Evolutionary conservation across 768 basidiomycete genomes (phyloP).

Genomic region (Mycena epipterygia): DNA sequence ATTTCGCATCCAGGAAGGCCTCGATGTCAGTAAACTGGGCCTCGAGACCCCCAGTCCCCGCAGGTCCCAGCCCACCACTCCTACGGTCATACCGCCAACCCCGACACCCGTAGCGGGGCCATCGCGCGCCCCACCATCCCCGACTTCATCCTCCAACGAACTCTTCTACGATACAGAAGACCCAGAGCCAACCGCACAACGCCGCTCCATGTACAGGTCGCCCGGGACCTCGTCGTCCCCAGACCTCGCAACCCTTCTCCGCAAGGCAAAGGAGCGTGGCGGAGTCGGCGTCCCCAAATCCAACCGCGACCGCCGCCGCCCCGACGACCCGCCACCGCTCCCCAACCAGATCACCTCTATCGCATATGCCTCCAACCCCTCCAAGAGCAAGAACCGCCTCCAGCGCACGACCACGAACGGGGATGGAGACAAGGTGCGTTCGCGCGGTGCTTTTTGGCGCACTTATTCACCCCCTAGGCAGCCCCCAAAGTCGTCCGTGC

Average conservation of each 20-base stretch:
- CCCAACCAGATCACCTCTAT: slow-evolving; percentile 32
- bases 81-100: slow-evolving; percentile 76
- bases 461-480: neutral
- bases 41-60: slow-evolving; percentile 61
- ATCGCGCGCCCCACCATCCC: slow-evolving; percentile 52
- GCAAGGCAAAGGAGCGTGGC: slow-evolving; percentile 84
- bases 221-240: slow-evolving; percentile 93
- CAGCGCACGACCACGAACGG: slow-evolving; percentile 36
- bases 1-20: slow-evolving; percentile 75
- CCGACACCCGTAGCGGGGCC: slow-evolving; percentile 67
- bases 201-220: slow-evolving; percentile 89
- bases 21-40: slow-evolving; percentile 79
- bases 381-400: slow-evolving; percentile 52
- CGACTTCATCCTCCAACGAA: slow-evolving; percentile 70
- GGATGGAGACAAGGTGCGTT: slow-evolving; percentile 31
- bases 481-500: slow-evolving; percentile 68
- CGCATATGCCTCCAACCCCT: slow-evolving; percentile 18
- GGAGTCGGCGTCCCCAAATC: slow-evolving; percentile 55
- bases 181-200: slow-evolving; percentile 76
- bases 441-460: neutral
- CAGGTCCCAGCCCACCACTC: slow-evolving; percentile 67
- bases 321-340: slow-evolving; percentile 20
- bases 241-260: slow-evolving; percentile 88
- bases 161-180: slow-evolving; percentile 77
- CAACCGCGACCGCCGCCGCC: slow-evolving; percentile 48